Evolutionary conservation across 2,329 filamentous ascomycete genomes (phyloP), one percentile per base, ranked within the genome.

Genomic region (Cladosporium sp.): DNA sequence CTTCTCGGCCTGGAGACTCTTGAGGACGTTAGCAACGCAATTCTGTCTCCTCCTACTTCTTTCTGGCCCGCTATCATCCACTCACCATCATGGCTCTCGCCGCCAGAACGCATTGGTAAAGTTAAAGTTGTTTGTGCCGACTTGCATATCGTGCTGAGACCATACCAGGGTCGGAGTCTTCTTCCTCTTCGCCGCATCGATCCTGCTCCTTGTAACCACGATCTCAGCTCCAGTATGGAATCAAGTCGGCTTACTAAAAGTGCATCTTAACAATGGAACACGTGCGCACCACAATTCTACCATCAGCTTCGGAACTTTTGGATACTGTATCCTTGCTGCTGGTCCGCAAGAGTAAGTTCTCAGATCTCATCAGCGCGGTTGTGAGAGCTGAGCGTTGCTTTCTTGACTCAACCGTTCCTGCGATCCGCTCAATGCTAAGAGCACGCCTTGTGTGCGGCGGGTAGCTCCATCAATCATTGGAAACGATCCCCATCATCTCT

Each of bases 201-300:
- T 87, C 61, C 80, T 89, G 58, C 80, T 89, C 65, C 75, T 89
- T 66, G 79, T 89, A 68, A 84, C 84, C 64, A 82, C 81, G 67
- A 85, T 89, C 67, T 84, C 86, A 2, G 78, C 86, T 0, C 87
- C 87, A 10, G 84, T 89, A 51, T 81, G 87, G 69, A 79, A 86
- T 70, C 70, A 82, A 69, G 79, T 88, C 51, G 78, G 81, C 53
- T 76, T 89, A 43, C 74, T 89, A 64, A 82, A 80, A 65, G 81
- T 89, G 66, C 76, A 80, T 58, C 77, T 88, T 23, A 75, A 75
- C 51, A 78, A 80, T 68, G 69, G 73, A 28, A 76, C 73, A 11
- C 66, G 70, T 25, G 69, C 68, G 18, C 66, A 74, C 5, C 73
- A 77, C 28, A 71, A 80, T 46, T 77, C 75, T 3, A 66, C 68